Evolutionary conservation across 805 yeast species (phyloP), one percentile per base, ranked within the genome.

Genomic region (Kazachstania viticola): DNA sequence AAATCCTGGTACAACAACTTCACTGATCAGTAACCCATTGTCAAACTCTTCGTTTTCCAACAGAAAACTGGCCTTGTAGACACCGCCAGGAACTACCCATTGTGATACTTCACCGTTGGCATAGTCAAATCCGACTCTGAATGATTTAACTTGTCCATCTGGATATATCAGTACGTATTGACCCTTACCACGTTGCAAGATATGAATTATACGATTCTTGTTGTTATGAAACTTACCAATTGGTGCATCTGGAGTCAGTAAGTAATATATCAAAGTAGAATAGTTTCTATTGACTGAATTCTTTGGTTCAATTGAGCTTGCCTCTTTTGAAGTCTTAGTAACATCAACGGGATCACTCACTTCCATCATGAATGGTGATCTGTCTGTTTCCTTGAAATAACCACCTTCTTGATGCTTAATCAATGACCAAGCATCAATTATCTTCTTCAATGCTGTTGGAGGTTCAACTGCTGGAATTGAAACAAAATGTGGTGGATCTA

Each of bases 1-100:
- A 42, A 72, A 72, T 0, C 79, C 79, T 4, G 78, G 78, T 9
- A 71, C 74, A 14, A 72, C 78, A 14, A 72, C 72, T 40, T 71
- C 75, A 45, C 74, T 69, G 27, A 69, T 69, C 33, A 68, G 48
- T 18, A 71, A 40, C 27, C 69, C 71, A 21, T 62, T 53, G 14
- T 44, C 43, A 19, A 54, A 44, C 23, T 51, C 64, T 5, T 42
- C 53, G 26, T 57, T 45, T n/a, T 70, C 68, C 3, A 62, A 27
- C 16, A 69, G 33, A 42, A 67, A 72, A 30, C 73, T 66, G 4
- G 76, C 75, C 45, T 72, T 72, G 54, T 66, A 72, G 14, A 65
- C 69, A 9, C 68, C 75, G 1, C 75, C 73, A 9, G 73, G 75
- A n/a, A 72, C 77, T 5, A 72, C 75, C 77, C 77, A 72, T 46